Conservation (phyloP, 768 basidiomycete species). For the Pisolithus microcarpus region DNA sequence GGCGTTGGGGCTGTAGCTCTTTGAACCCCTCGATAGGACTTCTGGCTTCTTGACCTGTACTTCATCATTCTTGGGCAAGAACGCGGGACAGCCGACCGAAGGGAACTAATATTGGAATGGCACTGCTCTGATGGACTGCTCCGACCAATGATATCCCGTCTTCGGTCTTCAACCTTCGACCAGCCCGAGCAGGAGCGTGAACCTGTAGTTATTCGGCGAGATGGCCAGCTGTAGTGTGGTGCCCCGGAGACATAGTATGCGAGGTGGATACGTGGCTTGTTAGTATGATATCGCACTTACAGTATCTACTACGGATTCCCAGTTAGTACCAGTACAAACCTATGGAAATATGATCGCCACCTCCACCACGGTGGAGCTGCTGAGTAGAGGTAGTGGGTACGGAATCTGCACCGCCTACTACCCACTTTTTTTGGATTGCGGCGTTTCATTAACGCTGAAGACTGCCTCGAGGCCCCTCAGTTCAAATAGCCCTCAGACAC, state of each 20-base stretch:
- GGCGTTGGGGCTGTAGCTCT: conserved; percentile 16
- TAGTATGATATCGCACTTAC: too few relatives aligned
- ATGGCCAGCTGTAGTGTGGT: too few relatives aligned
- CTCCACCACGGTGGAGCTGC: not conserved
- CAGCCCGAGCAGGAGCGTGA: too few relatives aligned
- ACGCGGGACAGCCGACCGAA: not conserved
- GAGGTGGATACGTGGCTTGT: too few relatives aligned
- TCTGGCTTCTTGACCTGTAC: not conserved
- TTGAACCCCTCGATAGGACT: not conserved
- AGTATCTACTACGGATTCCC: too few relatives aligned
- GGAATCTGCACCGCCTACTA: not conserved
- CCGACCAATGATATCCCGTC: too few relatives aligned
- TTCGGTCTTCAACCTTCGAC: too few relatives aligned
- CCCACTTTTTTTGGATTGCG: not conserved
- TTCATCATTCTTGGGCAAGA: not conserved
- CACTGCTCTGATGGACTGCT: not conserved
- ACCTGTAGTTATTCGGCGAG: too few relatives aligned
- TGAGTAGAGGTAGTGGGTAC: not conserved
- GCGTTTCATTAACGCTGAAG: not conserved
- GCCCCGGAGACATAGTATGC: too few relatives aligned
- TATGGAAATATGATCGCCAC: too few relatives aligned
- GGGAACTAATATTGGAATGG: not conserved
- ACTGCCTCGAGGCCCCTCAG: not conserved
- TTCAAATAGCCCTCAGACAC: not conserved
- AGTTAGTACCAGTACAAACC: too few relatives aligned